Base-by-base conservation (phyloP, 1,284 basidiomycete species). In the Termitomyces sp. region DNA sequence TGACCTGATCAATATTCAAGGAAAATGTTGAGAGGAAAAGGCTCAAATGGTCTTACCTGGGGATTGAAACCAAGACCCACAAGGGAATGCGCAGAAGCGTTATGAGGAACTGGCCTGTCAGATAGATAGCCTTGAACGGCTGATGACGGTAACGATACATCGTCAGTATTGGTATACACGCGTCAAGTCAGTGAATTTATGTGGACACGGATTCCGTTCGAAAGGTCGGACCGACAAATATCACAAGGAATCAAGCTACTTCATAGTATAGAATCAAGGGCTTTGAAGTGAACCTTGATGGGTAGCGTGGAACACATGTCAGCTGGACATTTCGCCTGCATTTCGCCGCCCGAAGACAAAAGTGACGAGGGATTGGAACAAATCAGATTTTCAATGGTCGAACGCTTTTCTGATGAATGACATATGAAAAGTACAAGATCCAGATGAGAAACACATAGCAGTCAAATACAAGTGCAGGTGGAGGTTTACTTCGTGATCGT, bases 61-160 rank as follows among this genome's bases (percentile, higher is more conserved):
- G 70, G 48, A 71, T 50, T 17, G 69, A 64, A 7, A 68, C 49
- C 10, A 77, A 42, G 28, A 70, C 53, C 79, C 81, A 82, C 50
- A 76, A 61, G 1, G 81, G 82, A 50, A 81, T 50, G 17, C 76
- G 73, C 30, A 82, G 41, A n/a, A 76, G 42, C 1, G 72, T 73
- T 24, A 65, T 59, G 15, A 78, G 31, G n/a, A 76, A 43, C 42
- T 74, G 68, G 61, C 73, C 77, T 5, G 67, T 59, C 28, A 80
- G 54, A 59, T 75, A 79, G 12, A 76, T 47, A 3, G 64, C 63
- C 61, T 74, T 77, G 58, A 73, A 55, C 12, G 78, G 76, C 59
- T 78, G 77, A 47, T 67, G 58, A 13, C 70, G 65, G 53, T 65
- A 72, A 17, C 60, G 62, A 57, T 38, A 38, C 47, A 48, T 26